Conservation (phyloP, 768 basidiomycete species). For the Suillus ampliporus region DNA sequence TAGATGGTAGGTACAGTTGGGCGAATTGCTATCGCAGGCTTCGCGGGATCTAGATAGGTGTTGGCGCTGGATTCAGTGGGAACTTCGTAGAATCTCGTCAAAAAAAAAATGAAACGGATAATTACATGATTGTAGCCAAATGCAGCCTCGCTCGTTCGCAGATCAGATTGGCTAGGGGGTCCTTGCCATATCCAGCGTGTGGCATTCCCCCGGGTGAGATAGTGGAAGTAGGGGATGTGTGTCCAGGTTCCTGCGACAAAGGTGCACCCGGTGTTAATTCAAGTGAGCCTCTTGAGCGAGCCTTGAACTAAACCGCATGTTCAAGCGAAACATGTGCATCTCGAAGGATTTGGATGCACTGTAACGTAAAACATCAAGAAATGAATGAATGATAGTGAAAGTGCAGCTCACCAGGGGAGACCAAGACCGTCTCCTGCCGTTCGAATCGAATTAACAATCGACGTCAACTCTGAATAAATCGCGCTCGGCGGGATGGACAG, state of each 20-base stretch:
- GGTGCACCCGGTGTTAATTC: constrained; percentile 26
- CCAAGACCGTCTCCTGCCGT: too few species aligned
- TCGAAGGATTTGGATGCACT: constrained; percentile 38
- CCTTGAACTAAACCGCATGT: constrained; percentile 39
- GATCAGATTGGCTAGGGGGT: constrained; percentile 21
- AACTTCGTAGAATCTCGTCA: not conserved
- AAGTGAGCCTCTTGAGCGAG: constrained; percentile 36
- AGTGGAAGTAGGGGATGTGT: constrained; percentile 51
- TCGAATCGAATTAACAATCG: too few species aligned
- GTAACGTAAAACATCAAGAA: constrained; percentile 14
- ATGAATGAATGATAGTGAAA: constrained; percentile 10
- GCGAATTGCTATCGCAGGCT: constrained; percentile 19
- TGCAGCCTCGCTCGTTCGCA: constrained; percentile 27
- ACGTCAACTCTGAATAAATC: too few species aligned
- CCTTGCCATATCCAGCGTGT: constrained; percentile 28
- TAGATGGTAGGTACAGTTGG: constrained; percentile 24
- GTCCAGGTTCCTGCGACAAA: constrained; percentile 35
- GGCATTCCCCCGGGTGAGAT: constrained; percentile 47
- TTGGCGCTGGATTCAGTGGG: not conserved
- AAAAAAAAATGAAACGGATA: not conserved
- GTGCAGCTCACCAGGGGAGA: not conserved
- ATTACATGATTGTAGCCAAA: constrained; percentile 31
- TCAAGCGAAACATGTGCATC: constrained; percentile 34
- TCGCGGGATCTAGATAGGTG: constrained; percentile 30
- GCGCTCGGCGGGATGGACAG: too few species aligned